These are phyloP conservation scores for Chaetomiaceae sp. DNA, from an alignment of 2,329 filamentous ascomycete species.

Conservation along the genomic window DNA sequence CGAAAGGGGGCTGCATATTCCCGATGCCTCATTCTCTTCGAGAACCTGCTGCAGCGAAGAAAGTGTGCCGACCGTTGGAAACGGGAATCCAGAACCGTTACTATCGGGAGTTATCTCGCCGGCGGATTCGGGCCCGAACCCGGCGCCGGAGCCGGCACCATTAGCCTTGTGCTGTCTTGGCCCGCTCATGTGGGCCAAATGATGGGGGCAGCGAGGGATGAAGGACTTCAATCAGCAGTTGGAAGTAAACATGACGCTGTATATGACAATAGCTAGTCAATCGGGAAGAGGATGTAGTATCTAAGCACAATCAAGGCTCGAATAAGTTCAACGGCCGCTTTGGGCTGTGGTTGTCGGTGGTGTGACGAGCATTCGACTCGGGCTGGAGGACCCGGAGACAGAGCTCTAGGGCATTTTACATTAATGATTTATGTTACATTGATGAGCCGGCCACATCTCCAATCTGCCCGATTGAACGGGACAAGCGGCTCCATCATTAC, in stretches of 20 bases:
- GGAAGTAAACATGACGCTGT: too few species aligned
- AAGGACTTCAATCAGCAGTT: neutral
- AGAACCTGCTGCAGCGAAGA: neutral
- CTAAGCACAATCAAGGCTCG: too few species aligned
- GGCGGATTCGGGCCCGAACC: neutral
- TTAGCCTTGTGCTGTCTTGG: neutral
- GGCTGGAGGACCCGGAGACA: neutral
- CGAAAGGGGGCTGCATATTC: neutral
- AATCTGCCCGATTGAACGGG: neutral
- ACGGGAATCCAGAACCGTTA: neutral
- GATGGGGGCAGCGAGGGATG: neutral
- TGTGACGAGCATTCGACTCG: neutral
- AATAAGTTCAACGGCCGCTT: too few species aligned
- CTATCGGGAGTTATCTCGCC: neutral
- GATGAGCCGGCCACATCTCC: neutral
- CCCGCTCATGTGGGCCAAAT: neutral
- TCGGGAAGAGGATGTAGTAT: too few species aligned
- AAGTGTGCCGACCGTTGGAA: neutral
- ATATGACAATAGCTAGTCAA: too few species aligned
- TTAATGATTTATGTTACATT: neutral
- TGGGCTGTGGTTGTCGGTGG: too few species aligned
- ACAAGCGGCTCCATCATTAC: neutral
- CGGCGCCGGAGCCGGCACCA: neutral
- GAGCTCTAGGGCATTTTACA: neutral
- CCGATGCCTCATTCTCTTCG: neutral